Conservation (phyloP, 495 filamentous ascomycete species). For the Cenococcum geophilum region DNA sequence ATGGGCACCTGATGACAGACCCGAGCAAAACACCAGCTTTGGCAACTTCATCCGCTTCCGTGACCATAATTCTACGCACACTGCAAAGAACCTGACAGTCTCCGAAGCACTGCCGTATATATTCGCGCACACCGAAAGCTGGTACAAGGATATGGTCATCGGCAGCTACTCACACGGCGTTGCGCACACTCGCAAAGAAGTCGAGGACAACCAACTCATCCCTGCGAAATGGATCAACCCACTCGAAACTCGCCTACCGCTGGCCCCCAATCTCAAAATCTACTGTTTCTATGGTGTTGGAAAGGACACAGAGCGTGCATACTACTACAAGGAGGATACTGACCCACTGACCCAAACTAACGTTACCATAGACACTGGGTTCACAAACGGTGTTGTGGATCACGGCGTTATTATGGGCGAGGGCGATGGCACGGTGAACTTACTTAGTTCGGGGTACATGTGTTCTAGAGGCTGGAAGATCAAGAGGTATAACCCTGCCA, state of each 20-base stretch:
- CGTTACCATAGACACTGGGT: conserved; percentile 80
- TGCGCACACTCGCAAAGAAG: conserved; percentile 71
- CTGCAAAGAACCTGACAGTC: conserved; percentile 69
- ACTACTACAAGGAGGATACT: conserved; percentile 77
- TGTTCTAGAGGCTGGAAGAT: conserved; percentile 91
- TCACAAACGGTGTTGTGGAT: conserved; percentile 62
- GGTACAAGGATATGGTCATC: conserved; percentile 70
- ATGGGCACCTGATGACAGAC: conserved; percentile 83
- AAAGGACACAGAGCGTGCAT: conserved; percentile 84
- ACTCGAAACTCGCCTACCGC: conserved; percentile 79
- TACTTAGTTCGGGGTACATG: conserved; percentile 91
- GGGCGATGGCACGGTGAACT: conserved; percentile 88
- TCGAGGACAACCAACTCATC: conserved; percentile 78
- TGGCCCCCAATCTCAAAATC: conserved; percentile 86
- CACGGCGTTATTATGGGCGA: conserved; percentile 89
- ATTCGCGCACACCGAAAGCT: conserved; percentile 67
- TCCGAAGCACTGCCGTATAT: conserved; percentile 71
- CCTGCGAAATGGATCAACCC: conserved; percentile 91
- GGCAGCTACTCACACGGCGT: conserved; percentile 81
- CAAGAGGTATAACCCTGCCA: conserved; percentile 86
- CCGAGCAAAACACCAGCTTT: conserved; percentile 62
- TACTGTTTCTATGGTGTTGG: conserved; percentile 96
- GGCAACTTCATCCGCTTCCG: conserved; percentile 85
- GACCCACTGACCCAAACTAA: conserved; percentile 63
- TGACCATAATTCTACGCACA: conserved; percentile 55